Percentiles rank a stretch among this genome's conserved stretches.
Evolutionary conservation across 75 land plant species (phyloP).

Genomic region (Sequoia sempervirens): DNA sequence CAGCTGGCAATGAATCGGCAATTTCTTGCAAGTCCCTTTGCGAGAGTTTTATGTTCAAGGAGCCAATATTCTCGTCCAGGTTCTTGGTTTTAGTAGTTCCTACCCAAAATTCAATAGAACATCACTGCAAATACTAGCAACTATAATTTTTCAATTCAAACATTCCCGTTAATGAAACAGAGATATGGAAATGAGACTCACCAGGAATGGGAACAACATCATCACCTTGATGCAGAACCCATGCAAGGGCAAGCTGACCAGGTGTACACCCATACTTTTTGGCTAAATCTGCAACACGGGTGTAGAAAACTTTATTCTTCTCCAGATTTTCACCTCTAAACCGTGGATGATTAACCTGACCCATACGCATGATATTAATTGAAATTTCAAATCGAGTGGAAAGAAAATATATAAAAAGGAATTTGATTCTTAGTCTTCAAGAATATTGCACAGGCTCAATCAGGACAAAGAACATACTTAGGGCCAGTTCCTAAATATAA

Average conservation of each 20-base stretch:
- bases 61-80: conserved; percentile 39
- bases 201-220: conserved; percentile 73
- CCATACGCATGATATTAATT: not conserved
- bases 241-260: conserved; percentile 54
- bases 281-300: conserved; percentile 28
- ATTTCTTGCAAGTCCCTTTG: conserved; percentile 36
- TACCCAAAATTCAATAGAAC: not conserved
- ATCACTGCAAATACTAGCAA: not conserved
- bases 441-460: not conserved
- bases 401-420: not conserved
- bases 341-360: conserved; percentile 28
- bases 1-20: conserved; percentile 25
- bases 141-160: not conserved
- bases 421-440: not conserved
- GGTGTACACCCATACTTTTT: conserved; percentile 31
- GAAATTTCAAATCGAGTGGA: not conserved
- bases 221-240: conserved; percentile 54
- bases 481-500: not conserved
- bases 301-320: conserved; percentile 41
- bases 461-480: not conserved
- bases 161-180: not conserved
- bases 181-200: conserved; percentile 7
- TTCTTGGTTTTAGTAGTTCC: conserved; percentile 51
- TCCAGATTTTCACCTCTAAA: conserved; percentile 35
- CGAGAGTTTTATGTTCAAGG: conserved; percentile 36